phyloP scores from a whole-genome alignment of 108 stramenopile genomes.

The Nitzschia palea region DNA sequence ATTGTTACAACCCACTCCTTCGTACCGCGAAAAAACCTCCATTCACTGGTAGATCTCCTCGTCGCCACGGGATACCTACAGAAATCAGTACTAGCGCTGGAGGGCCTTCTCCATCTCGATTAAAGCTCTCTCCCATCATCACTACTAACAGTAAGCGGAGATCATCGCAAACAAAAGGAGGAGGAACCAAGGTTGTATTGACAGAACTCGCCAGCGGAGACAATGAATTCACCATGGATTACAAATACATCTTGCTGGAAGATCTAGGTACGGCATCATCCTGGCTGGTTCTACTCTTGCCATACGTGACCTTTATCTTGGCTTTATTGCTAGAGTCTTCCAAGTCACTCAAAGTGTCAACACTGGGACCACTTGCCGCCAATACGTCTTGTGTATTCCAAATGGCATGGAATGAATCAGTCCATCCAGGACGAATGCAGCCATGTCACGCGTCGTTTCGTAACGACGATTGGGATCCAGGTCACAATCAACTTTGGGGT shows the following conservation, averaged over 20 bases:
- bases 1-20: neutral
- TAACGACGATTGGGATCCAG: slow-evolving; percentile 19
- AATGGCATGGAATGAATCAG: neutral
- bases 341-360: slow-evolving; percentile 29
- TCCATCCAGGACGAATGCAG: neutral
- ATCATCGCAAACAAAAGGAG: neutral
- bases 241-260: slow-evolving; percentile 68
- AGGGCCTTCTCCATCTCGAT: neutral
- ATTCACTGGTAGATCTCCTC: neutral
- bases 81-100: neutral
- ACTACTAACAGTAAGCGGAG: neutral
- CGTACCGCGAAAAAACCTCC: neutral
- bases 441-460: slow-evolving; percentile 35
- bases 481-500: neutral
- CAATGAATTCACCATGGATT: slow-evolving; percentile 55
- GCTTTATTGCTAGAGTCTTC: slow-evolving; percentile 52
- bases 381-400: slow-evolving; percentile 16
- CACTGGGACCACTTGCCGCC: slow-evolving; percentile 42
- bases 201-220: slow-evolving; percentile 14
- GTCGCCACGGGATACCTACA: neutral
- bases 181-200: slow-evolving; percentile 5
- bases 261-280: slow-evolving; percentile 78
- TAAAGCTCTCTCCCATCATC: neutral
- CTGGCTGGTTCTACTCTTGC: slow-evolving; percentile 68
- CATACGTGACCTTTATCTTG: slow-evolving; percentile 62